A percentile compares a stretch with the other conserved stretches of the same genome.
phyloP scores from a whole-genome alignment of 257 asterid genomes.

The Solanum dulcamara region DNA sequence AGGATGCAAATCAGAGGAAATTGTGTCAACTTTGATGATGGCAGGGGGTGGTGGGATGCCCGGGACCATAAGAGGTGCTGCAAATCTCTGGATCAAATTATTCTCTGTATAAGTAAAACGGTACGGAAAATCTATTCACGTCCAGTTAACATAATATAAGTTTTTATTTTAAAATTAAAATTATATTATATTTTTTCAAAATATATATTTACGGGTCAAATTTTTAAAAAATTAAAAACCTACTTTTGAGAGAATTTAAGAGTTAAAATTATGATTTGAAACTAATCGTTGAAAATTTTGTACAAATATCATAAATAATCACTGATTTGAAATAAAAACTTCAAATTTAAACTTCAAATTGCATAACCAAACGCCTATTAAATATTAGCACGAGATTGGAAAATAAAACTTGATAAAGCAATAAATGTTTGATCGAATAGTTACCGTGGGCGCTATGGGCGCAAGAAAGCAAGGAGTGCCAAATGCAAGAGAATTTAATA shows the following conservation, averaged over 20 bases:
- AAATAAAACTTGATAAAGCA: not conserved
- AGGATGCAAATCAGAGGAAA: conserved; percentile 57
- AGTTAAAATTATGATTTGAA: too few species aligned
- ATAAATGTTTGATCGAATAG: not conserved
- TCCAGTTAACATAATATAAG: too few species aligned
- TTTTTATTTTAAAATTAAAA: too few species aligned
- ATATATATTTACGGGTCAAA: too few species aligned
- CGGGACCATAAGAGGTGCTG: conserved; percentile 26
- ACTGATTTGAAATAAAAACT: too few species aligned
- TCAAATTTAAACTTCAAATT: not conserved
- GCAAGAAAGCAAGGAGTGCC: conserved; percentile 44
- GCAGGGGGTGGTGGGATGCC: conserved; percentile 37
- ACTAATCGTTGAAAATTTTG: too few species aligned
- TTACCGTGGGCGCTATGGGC: conserved; percentile 36
- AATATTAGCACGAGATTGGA: not conserved
- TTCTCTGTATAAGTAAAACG: not conserved
- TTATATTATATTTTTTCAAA: too few species aligned
- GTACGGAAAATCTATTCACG: too few species aligned
- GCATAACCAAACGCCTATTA: not conserved
- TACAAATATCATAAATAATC: too few species aligned
- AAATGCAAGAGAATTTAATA: not conserved
- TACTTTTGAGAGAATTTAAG: too few species aligned
- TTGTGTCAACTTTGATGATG: conserved; percentile 39
- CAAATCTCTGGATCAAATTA: conserved; percentile 35
- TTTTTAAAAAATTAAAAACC: too few species aligned